A percentile compares a stretch with the other conserved stretches of the same genome.
phyloP scores from a whole-genome alignment of 2,329 filamentous ascomycete genomes.

The Sarocladiaceae sp. region DNA sequence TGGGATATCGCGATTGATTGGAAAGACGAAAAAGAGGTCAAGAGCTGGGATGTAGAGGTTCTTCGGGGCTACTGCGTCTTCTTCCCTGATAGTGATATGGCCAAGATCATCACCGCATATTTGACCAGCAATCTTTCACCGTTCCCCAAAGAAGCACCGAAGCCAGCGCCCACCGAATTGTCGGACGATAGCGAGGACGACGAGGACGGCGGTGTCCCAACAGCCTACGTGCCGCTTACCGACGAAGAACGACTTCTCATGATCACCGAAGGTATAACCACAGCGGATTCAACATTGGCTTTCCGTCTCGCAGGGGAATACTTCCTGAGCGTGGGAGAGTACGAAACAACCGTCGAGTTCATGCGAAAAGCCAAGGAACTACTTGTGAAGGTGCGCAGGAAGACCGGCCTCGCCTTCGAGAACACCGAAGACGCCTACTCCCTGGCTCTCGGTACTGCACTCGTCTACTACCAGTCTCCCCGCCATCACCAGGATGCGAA shows the following conservation, averaged over 20 bases:
- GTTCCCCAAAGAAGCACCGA: conserved; percentile 49
- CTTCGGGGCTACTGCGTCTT: conserved; percentile 74
- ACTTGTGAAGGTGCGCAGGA: conserved; percentile 52
- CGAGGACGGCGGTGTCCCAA: conserved; percentile 49
- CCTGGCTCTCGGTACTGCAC: conserved; percentile 73
- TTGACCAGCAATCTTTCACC: conserved; percentile 79
- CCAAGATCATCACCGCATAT: conserved; percentile 75
- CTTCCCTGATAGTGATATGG: conserved; percentile 78
- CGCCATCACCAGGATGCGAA: conserved; percentile 86
- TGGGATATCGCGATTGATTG: conserved; percentile 92
- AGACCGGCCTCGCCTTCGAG: conserved; percentile 62
- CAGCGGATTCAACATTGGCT: conserved; percentile 67
- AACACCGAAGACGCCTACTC: conserved; percentile 70
- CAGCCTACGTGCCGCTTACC: conserved; percentile 52
- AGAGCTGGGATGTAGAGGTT: conserved; percentile 72
- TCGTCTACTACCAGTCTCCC: conserved; percentile 86
- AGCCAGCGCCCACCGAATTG: not conserved
- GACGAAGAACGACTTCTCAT: conserved; percentile 75
- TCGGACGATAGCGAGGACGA: conserved; percentile 54
- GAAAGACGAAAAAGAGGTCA: conserved; percentile 68
- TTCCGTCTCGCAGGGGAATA: conserved; percentile 79
- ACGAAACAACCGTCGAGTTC: conserved; percentile 72
- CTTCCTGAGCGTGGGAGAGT: conserved; percentile 78
- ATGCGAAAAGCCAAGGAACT: conserved; percentile 67
- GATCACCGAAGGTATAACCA: conserved; percentile 68